These are phyloP conservation scores for Nakazawaea pomicola DNA, from an alignment of 805 yeast species.

Conservation along the genomic window DNA sequence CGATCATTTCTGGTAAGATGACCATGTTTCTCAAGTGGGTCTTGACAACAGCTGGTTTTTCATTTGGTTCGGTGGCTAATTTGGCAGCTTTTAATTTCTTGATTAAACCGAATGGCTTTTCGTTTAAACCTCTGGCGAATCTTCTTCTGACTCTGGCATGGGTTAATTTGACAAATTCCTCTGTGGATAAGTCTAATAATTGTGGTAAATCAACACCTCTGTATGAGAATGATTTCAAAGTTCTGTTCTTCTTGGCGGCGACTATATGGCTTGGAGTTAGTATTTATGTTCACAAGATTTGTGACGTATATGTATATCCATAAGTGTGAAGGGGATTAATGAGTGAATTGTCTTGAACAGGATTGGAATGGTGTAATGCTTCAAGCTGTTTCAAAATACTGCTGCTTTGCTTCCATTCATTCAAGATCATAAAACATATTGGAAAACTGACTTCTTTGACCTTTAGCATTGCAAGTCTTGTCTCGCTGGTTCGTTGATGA, in stretches of 20 bases:
- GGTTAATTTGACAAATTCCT: conserved; percentile 95
- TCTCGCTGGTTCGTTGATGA: no score
- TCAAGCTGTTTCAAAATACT: no score
- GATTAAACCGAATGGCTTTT: conserved; percentile 93
- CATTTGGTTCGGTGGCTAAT: conserved; percentile 82
- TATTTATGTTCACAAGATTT: no score
- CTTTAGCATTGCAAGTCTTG: no score
- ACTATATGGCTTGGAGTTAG: conserved; percentile 29
- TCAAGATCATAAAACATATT: neutral
- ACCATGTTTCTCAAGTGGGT: conserved; percentile 99
- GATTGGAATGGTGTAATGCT: no score
- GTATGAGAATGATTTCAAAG: conserved; percentile 95
- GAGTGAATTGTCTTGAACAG: no score
- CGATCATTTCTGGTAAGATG: conserved; percentile 99
- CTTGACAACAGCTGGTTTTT: conserved; percentile 97
- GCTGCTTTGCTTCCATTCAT: neutral
- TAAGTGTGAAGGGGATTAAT: neutral
- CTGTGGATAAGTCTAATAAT: conserved; percentile 88
- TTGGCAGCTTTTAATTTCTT: conserved; percentile 98
- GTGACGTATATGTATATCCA: no score
- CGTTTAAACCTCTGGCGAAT: conserved; percentile 95
- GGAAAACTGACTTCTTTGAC: no score
- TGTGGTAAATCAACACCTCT: conserved; percentile 97
- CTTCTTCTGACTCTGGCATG: conserved; percentile 99
- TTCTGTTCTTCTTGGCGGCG: conserved; percentile 74